phyloP scores from a whole-genome alignment of 192 early-diverging fungal species.

The Linnemannia exigua region DNA sequence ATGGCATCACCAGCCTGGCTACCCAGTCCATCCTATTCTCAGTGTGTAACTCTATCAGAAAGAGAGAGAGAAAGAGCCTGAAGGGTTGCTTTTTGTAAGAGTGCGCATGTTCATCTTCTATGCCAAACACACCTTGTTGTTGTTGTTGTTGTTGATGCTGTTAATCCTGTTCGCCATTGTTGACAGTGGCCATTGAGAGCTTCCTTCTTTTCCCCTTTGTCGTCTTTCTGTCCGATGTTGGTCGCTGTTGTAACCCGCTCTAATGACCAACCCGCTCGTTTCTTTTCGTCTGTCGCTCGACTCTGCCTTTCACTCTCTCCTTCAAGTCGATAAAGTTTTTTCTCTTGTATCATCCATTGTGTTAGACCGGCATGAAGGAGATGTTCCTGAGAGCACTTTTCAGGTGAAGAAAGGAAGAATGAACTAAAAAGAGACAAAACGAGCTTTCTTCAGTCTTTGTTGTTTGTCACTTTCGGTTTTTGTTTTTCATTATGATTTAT shows the following conservation, averaged over 20 bases:
- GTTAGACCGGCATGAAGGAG: too few relatives aligned
- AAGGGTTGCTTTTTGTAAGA: background rate
- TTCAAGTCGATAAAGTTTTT: background rate
- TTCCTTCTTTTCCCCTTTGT: background rate
- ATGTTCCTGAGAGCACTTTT: conserved; percentile 10
- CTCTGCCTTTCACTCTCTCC: background rate
- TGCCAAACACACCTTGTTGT: background rate
- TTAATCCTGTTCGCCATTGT: background rate
- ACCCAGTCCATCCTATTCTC: too few relatives aligned
- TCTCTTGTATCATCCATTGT: background rate
- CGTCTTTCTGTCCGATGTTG: too few relatives aligned
- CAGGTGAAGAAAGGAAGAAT: background rate
- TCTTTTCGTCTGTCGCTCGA: background rate
- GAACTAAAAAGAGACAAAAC: background rate
- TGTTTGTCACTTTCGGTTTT: background rate
- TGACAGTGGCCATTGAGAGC: background rate
- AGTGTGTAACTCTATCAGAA: too few relatives aligned
- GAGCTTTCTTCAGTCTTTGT: background rate
- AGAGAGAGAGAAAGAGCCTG: background rate
- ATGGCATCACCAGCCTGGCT: too few relatives aligned
- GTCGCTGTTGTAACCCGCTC: background rate
- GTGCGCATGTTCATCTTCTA: background rate
- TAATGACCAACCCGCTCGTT: background rate
- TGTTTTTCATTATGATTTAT: background rate
- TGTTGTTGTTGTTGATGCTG: background rate